phyloP scores from a whole-genome alignment of 805 yeast genomes.

The Yarrowia sp. region DNA sequence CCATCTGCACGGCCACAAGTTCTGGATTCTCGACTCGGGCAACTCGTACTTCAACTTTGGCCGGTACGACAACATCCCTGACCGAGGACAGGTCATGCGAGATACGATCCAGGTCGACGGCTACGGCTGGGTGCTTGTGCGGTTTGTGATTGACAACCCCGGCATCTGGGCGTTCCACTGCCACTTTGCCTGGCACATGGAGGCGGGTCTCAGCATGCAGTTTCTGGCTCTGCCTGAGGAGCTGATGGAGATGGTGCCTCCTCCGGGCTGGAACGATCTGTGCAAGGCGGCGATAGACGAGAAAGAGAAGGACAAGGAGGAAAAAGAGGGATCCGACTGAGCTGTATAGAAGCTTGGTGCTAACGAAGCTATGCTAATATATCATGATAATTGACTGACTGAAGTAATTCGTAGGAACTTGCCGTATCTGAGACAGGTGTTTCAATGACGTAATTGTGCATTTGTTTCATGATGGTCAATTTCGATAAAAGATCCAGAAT shows the following conservation, averaged over 20 bases:
- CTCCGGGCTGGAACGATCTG: conserved; percentile 35
- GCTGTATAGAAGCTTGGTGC: too few relatives aligned
- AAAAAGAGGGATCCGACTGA: too few relatives aligned
- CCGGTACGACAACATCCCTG: conserved; percentile 56
- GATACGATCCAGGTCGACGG: conserved; percentile 74
- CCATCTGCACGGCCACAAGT: conserved; percentile 87
- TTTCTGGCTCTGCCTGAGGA: conserved; percentile 34
- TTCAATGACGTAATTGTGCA: too few relatives aligned
- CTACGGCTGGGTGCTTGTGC: conserved; percentile 50
- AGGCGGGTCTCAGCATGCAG: conserved; percentile 64
- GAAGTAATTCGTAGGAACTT: too few relatives aligned
- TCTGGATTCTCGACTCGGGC: conserved; percentile 69
- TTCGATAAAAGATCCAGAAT: too few relatives aligned
- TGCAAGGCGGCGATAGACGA: conserved; percentile 13
- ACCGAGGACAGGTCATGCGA: conserved; percentile 45
- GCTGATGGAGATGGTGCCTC: conserved; percentile 33
- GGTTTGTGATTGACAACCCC: conserved; percentile 84
- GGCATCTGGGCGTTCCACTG: conserved; percentile 96
- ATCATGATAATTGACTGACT: too few relatives aligned
- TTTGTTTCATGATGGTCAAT: too few relatives aligned
- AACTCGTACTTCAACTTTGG: conserved; percentile 47
- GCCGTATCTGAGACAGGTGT: too few relatives aligned
- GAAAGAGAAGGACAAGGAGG: neutral
- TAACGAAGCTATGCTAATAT: too few relatives aligned
- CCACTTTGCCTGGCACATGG: conserved; percentile 92